A percentile compares a stretch with the other conserved stretches of the same genome.
Conservation (phyloP, 169 alveolate species). For the Pseudocohnilembus persalinus region DNA sequence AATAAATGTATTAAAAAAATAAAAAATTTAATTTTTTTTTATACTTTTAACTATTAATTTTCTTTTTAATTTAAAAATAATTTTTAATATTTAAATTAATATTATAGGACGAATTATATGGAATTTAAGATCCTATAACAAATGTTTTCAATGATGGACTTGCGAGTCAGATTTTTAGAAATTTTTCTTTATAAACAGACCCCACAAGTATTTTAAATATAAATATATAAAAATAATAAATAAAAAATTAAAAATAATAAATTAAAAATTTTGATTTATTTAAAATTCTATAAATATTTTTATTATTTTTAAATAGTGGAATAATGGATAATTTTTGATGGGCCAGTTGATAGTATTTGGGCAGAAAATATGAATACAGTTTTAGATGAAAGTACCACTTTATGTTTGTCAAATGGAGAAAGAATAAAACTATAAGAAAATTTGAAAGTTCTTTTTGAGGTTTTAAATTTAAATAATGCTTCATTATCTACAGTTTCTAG, state of each 20-base stretch:
- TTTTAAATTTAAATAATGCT: constrained; percentile 49
- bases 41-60: too few species aligned
- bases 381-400: constrained; percentile 49
- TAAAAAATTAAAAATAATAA: too few species aligned
- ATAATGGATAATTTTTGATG: constrained; percentile 70
- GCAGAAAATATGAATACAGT: constrained; percentile 62
- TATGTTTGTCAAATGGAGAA: constrained; percentile 51
- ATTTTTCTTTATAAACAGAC: too few species aligned
- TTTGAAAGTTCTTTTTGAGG: constrained; percentile 56
- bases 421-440: constrained; percentile 44
- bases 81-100: too few species aligned
- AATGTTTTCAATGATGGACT: neutral
- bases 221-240: too few species aligned
- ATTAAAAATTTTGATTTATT: too few species aligned
- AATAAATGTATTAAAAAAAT: too few species aligned
- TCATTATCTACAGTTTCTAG: constrained; percentile 58
- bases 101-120: neutral
- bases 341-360: constrained; percentile 63
- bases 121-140: neutral
- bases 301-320: too few species aligned
- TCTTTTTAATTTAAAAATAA: too few species aligned
- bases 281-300: too few species aligned
- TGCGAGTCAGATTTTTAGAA: constrained; percentile 48
- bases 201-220: too few species aligned
- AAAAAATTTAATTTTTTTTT: too few species aligned